phyloP scores from a whole-genome alignment of 2,329 filamentous ascomycete genomes.

The Ophiostoma angusticollis region DNA sequence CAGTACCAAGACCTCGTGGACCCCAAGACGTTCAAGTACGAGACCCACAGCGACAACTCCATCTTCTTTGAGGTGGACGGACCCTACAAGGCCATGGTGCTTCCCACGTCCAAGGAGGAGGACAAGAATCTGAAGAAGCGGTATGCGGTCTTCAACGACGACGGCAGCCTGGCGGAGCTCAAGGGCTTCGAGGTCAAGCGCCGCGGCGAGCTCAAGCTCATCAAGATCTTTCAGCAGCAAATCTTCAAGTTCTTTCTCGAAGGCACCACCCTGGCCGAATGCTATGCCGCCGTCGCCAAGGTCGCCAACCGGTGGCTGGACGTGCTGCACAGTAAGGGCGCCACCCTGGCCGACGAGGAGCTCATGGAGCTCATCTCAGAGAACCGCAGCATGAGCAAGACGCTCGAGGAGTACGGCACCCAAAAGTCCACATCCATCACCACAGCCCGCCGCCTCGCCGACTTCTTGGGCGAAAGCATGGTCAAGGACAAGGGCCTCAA shows the following conservation, averaged over 20 bases:
- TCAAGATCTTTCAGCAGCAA: conserved; percentile 98
- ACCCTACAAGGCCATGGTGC: conserved; percentile 92
- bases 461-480: conserved; percentile 97
- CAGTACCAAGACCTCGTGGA: conserved; percentile 90
- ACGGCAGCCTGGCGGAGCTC: conserved; percentile 85
- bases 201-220: conserved; percentile 93
- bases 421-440: conserved; percentile 99
- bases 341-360: conserved; percentile 87
- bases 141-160: conserved; percentile 97
- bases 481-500: conserved; percentile 98
- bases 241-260: conserved; percentile 99
- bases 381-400: conserved; percentile 96
- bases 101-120: conserved; percentile 96
- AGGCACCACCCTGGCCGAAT: conserved; percentile 73
- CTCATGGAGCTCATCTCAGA: conserved; percentile 99
- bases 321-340: conserved; percentile 77
- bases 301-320: conserved; percentile 96
- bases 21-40: conserved; percentile 69
- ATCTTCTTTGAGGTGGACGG: conserved; percentile 99
- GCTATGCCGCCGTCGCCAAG: conserved; percentile 81
- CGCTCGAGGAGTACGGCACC: conserved; percentile 83
- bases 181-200: conserved; percentile 98
- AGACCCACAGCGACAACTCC: conserved; percentile 95
- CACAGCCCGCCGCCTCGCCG: conserved; percentile 83
- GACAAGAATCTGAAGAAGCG: conserved; percentile 99